Conservation (phyloP, 2,329 filamentous ascomycete species). For the Alternaria sp. region DNA sequence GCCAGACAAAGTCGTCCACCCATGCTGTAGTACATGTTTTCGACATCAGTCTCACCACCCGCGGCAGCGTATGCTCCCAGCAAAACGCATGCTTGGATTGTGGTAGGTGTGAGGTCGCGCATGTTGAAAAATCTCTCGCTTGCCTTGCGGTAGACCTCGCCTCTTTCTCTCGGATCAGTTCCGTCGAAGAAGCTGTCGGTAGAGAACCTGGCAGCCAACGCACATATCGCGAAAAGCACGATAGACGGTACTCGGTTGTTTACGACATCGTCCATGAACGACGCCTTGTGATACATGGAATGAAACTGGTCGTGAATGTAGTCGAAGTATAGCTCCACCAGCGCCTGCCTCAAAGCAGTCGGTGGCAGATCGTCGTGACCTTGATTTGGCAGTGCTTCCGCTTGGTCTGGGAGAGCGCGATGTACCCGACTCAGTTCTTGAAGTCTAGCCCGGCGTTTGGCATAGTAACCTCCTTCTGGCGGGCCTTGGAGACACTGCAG, state of each 20-base stretch:
- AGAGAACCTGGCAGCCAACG: constrained; percentile 29
- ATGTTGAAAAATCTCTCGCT: constrained; percentile 27
- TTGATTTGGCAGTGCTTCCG: constrained; percentile 10
- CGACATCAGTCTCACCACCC: constrained; percentile 30
- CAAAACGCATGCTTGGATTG: constrained; percentile 27
- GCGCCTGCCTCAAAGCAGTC: constrained; percentile 21
- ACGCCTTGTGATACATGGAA: constrained; percentile 29
- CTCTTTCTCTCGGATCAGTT: constrained; percentile 23
- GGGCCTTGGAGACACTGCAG: constrained; percentile 28
- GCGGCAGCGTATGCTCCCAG: constrained; percentile 32
- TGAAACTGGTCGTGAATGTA: constrained; percentile 36
- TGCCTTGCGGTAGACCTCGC: constrained; percentile 22
- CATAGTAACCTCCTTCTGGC: constrained; percentile 34
- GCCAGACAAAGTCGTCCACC: constrained; percentile 30
- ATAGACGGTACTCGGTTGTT: constrained; percentile 22
- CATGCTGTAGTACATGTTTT: constrained; percentile 32
- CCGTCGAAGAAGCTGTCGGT: constrained; percentile 17
- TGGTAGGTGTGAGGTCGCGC: constrained; percentile 23
- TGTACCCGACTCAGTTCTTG: constrained; percentile 14
- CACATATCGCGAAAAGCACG: constrained; percentile 28
- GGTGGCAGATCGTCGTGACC: constrained; percentile 16
- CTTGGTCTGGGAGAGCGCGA: background rate
- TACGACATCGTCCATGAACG: constrained; percentile 26
- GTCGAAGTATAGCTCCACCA: constrained; percentile 31
- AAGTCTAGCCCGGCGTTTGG: constrained; percentile 25